phyloP scores from a whole-genome alignment of 768 basidiomycete species.

The Naganishia randhawae region DNA sequence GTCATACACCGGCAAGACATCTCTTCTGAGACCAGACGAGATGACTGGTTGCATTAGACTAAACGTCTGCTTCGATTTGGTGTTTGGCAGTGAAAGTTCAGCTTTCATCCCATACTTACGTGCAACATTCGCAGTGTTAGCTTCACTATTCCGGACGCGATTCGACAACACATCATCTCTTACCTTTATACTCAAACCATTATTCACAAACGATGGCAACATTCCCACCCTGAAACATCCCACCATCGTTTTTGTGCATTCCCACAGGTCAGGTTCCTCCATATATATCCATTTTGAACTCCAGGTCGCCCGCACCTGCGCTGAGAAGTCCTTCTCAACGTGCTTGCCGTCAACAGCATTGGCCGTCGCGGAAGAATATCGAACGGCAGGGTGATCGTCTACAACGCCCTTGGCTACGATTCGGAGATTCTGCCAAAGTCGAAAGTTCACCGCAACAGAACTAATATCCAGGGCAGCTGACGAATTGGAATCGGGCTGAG shows the following conservation, averaged over 20 bases:
- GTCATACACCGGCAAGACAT: slow-evolving; percentile 3
- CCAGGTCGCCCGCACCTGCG: not conserved
- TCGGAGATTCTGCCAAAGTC: slow-evolving; percentile 10
- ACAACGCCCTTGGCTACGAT: not conserved
- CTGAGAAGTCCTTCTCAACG: not conserved
- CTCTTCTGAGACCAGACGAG: not conserved
- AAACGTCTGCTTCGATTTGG: not conserved
- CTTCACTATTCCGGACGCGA: too few relatives aligned
- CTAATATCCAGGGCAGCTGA: not conserved
- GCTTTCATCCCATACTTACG: slow-evolving; percentile 10
- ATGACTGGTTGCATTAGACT: slow-evolving; percentile 11
- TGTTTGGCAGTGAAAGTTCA: not conserved
- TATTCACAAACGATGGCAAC: slow-evolving; percentile 19
- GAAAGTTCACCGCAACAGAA: slow-evolving; percentile 2
- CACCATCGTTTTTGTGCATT: not conserved
- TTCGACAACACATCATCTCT: too few relatives aligned
- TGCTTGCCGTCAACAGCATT: not conserved
- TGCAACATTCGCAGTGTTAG: too few relatives aligned
- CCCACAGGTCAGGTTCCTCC: not conserved
- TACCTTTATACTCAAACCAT: slow-evolving; percentile 14
- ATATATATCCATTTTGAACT: not conserved
- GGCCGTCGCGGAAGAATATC: not conserved
- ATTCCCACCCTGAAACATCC: slow-evolving; percentile 13
- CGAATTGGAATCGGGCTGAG: not conserved
- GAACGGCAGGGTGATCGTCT: slow-evolving; percentile 3